Percentiles rank a stretch among this genome's conserved stretches.
Conservation (phyloP, 768 basidiomycete species). For the Boletus rufocinnamomeus region DNA sequence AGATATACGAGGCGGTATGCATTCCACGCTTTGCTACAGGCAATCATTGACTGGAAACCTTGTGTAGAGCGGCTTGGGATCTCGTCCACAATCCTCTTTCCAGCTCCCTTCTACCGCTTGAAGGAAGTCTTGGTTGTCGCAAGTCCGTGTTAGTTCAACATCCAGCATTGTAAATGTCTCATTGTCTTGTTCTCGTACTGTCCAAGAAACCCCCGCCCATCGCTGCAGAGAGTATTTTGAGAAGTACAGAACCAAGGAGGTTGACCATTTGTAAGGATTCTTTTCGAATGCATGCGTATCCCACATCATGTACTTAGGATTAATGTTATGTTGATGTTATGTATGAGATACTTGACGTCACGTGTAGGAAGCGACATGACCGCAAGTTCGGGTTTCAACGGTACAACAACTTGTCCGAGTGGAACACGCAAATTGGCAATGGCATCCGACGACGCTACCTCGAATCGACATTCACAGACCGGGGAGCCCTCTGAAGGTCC, state of each 20-base stretch:
- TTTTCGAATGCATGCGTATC: neutral
- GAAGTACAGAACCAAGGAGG: neutral
- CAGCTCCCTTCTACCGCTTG: conserved; percentile 18
- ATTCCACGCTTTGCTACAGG: conserved; percentile 1
- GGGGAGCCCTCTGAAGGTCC: conserved; percentile 11
- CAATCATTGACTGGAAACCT: neutral
- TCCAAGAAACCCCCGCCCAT: neutral
- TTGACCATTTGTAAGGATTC: neutral
- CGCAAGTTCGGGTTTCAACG: neutral
- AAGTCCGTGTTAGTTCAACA: neutral
- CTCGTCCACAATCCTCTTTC: conserved; percentile 36
- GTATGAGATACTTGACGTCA: neutral
- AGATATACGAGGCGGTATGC: conserved; percentile 53
- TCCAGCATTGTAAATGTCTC: neutral
- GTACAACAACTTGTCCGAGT: neutral
- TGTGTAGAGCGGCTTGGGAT: conserved; percentile 35
- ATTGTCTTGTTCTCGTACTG: neutral
- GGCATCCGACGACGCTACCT: conserved; percentile 5
- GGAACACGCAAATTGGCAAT: conserved; percentile 12
- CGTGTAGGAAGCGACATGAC: neutral
- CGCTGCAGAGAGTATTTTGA: neutral
- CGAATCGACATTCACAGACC: conserved; percentile 6
- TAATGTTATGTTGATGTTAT: too few species aligned
- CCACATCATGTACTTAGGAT: neutral
- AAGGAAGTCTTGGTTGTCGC: neutral